Base-by-base conservation (phyloP, 768 basidiomycete genomes). In the Lactarius indigo region DNA sequence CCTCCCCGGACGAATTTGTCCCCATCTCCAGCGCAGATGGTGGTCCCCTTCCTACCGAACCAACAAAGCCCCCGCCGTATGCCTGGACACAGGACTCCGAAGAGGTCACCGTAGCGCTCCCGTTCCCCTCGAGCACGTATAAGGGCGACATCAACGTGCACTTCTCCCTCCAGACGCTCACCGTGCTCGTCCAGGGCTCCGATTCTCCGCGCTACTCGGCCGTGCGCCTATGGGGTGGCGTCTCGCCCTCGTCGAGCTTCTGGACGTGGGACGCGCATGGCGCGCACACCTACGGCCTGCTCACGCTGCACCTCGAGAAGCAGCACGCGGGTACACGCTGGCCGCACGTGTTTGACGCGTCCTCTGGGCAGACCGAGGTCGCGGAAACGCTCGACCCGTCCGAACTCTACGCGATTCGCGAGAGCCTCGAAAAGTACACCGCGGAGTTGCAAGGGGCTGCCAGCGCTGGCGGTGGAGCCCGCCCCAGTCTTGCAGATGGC, bases 201-300 rank as follows among this genome's bases (percentile, higher is more conserved):
- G 55, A 69, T 17, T 76, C 86, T 50, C 91, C 91, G 15, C 81
- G 75, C 44, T 90, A 88, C 74, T 82, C 85, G 0, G 78, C 82
- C 35, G 85, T 86, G 72, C 77, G 79, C 30, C 80, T 94, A 2
- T 99, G 96, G 96, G 94, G 87, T 69, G 78, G 79, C 12, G 89
- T 99, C 69, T 85, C 86, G 61, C 78, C 90, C 1, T 83, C 87
- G 3, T 83, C 89, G n/a, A 91, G 92, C 73, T 87, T 92, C 72
- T 99, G 94, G 95, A 96, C 93, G 5, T 96, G 90, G 85, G 94
- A 97, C 71, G 83, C 87, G 20, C 87, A 88, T 68, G 91, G 86
- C 5, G 86, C 87, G 59, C 82, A 82, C 64, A 73, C 84, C 15
- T 87, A 84, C 71, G 91, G 91, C 2, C 68, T 92, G 37, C 82